Base-by-base conservation (phyloP, 306 rosid species). In the Arachis hypogaea region DNA sequence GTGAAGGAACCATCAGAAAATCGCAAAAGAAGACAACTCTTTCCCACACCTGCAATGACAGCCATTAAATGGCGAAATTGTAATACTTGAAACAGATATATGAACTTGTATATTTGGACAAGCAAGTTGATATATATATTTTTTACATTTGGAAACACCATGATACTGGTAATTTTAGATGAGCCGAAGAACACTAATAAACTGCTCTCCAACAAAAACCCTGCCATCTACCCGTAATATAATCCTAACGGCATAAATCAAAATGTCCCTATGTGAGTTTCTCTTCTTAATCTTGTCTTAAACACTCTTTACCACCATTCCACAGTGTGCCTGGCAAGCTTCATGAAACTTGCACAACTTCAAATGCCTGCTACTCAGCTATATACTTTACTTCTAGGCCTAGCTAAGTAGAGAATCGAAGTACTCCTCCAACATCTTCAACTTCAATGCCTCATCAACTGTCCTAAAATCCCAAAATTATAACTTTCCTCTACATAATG, bases 1-100 rank as follows among this genome's bases (percentile, higher is more conserved):
- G 94, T 87, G 77, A 91, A 91, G 72, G 94, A 91, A 83, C 94
- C 97, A 82, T 91, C 94, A 66, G 93, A 91, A 81, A 91, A 86
- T 7, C 93, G 97, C 81, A 88, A 85, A 78, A 88, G 92, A 85
- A 88, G 82, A 69, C 92, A 91, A 85, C 94, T 88, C 89, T 91
- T 88, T 69, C 97, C 90, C 77, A 91, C 94, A 80, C 94, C 97
- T 91, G 82, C 78, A 84, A 66, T 41, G 44, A 22, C 51, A 59
- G 7, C 33, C 4, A 14, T 29, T 28, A 14, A 47, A 11, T 45
- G 45, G 49, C 8, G 38, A 29, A 60, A 29, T 33, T 22, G 47
- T 59, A 60, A 3, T 22, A 22, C 28, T 22, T 22, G 38, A 45
- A 60, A 60, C 11, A 12, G 10, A 38, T 14, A 60, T 14, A 60